Evolutionary conservation across 2,329 filamentous ascomycete species (phyloP).

Genomic region (Penicillium sp.): DNA sequence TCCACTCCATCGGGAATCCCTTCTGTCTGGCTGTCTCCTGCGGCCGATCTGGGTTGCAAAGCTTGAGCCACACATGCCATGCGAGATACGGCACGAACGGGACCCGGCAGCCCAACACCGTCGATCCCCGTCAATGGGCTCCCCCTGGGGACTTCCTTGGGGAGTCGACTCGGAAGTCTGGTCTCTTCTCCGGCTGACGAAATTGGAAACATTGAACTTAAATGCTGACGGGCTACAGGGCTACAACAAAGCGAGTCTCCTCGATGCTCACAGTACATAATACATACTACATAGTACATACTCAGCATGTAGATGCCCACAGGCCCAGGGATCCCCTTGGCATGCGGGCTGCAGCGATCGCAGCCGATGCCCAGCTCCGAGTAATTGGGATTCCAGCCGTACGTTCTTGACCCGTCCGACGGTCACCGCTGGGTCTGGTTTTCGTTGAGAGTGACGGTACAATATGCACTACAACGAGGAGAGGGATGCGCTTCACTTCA

Average conservation of each 20-base stretch:
- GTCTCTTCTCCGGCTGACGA: slow-evolving; percentile 1
- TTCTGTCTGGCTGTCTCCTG: background rate
- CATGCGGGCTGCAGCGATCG: slow-evolving; percentile 24
- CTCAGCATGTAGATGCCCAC: background rate
- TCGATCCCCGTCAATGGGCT: slow-evolving; percentile 16
- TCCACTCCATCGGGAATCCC: background rate
- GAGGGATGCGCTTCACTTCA: background rate
- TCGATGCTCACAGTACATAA: background rate
- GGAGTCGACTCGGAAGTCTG: background rate
- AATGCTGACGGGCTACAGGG: background rate
- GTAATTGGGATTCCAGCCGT: slow-evolving; percentile 25
- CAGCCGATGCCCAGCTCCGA: slow-evolving; percentile 24
- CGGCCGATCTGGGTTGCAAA: slow-evolving; percentile 6
- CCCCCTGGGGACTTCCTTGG: background rate
- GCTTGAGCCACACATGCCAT: slow-evolving; percentile 19
- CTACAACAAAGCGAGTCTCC: background rate
- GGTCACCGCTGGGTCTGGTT: background rate
- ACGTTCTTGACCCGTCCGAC: slow-evolving; percentile 1
- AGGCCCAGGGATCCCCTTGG: slow-evolving; percentile 23
- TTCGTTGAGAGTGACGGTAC: background rate
- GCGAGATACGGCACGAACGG: slow-evolving; percentile 25
- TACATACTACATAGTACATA: too few relatives aligned
- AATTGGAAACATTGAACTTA: background rate
- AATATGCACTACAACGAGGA: background rate
- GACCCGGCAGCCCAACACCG: slow-evolving; percentile 18